A percentile compares a stretch with the other conserved stretches of the same genome.
These are phyloP conservation scores for Rehmannia glutinosa DNA, from an alignment of 257 asterid genomes.

Conservation along the genomic window DNA sequence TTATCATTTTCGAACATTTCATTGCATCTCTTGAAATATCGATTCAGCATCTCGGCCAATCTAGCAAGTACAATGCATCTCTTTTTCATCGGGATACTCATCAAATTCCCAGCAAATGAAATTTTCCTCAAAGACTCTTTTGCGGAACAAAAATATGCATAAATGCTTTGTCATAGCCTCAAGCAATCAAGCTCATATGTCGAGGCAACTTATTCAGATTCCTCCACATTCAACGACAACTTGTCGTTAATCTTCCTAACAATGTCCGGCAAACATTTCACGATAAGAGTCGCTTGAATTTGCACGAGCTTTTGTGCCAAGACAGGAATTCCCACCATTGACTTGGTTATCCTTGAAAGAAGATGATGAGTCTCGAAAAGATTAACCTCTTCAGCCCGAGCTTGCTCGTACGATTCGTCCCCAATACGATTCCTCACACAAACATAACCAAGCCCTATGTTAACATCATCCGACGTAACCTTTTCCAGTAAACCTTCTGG, in stretches of 20 bases:
- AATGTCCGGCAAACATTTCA: slow-evolving; percentile 28
- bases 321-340: slow-evolving; percentile 31
- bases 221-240: slow-evolving; percentile 14
- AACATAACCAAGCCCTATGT: slow-evolving; percentile 25
- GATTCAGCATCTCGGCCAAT: slow-evolving; percentile 25
- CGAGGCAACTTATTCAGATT: slow-evolving; percentile 22
- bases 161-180: slow-evolving; percentile 26
- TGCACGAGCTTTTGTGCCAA: slow-evolving; percentile 29
- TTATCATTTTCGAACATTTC: not conserved
- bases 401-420: slow-evolving; percentile 26
- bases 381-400: slow-evolving; percentile 19
- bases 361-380: slow-evolving; percentile 24
- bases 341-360: slow-evolving; percentile 26
- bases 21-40: slow-evolving; percentile 14
- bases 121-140: slow-evolving; percentile 23
- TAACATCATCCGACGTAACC: slow-evolving; percentile 22
- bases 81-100: slow-evolving; percentile 25
- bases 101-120: slow-evolving; percentile 24
- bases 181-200: slow-evolving; percentile 15
- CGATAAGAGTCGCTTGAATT: slow-evolving; percentile 30
- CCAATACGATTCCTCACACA: slow-evolving; percentile 23
- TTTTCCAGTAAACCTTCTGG: slow-evolving; percentile 35
- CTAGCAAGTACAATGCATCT: slow-evolving; percentile 31
- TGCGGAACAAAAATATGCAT: slow-evolving; percentile 21
- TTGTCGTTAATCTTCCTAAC: slow-evolving; percentile 25